phyloP scores from a whole-genome alignment of 2,329 filamentous ascomycete species.

The Penicillium verrucosum region DNA sequence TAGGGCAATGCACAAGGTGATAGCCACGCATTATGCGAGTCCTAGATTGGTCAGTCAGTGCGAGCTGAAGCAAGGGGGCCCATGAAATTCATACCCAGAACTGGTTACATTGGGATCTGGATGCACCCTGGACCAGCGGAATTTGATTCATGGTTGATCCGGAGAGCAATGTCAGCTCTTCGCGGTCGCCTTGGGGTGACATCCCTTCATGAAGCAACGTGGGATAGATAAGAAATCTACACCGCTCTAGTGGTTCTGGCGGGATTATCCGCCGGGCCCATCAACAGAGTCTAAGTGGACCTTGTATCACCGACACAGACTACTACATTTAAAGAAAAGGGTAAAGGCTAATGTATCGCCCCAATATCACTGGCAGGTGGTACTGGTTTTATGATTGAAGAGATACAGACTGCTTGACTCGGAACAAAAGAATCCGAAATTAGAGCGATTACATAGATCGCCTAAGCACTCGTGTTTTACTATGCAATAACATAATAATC shows the following conservation, averaged over 20 bases:
- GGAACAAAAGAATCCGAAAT: not conserved
- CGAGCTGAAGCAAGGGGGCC: not conserved
- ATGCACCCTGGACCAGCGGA: slow-evolving; percentile 7
- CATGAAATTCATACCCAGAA: slow-evolving; percentile 18
- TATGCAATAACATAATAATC: slow-evolving; percentile 2
- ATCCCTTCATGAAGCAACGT: not conserved
- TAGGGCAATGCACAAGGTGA: slow-evolving; percentile 37
- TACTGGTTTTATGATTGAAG: not conserved
- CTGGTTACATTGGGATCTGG: slow-evolving; percentile 10
- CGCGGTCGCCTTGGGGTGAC: not conserved
- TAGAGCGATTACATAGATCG: not conserved
- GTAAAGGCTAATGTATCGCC: not conserved
- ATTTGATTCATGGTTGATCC: slow-evolving; percentile 19
- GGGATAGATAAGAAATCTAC: not conserved
- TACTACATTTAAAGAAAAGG: not conserved
- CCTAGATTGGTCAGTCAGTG: slow-evolving; percentile 26
- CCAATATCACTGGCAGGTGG: too few relatives aligned
- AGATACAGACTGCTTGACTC: not conserved
- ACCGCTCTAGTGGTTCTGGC: not conserved
- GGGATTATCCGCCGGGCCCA: slow-evolving; percentile 1
- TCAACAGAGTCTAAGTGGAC: not conserved
- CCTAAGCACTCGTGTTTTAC: slow-evolving; percentile 3
- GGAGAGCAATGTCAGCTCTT: not conserved
- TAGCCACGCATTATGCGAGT: slow-evolving; percentile 36
- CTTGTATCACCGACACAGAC: not conserved